These are phyloP conservation scores for Ceratobasidium sp. DNA, from an alignment of 1,284 basidiomycete species.

Conservation along the genomic window DNA sequence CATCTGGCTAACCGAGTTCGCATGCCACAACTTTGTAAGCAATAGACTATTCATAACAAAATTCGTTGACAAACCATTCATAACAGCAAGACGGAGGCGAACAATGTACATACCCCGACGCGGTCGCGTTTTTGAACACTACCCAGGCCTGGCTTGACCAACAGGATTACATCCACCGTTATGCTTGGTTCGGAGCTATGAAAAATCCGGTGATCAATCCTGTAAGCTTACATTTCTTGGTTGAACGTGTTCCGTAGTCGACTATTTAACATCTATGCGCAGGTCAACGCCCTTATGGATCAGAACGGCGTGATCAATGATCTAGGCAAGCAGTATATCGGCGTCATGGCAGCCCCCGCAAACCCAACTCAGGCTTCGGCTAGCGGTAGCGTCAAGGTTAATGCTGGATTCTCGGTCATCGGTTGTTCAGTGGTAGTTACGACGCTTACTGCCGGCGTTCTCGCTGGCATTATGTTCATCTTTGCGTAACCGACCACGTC, in stretches of 20 bases:
- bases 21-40: constrained; percentile 64
- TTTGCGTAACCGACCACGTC: neutral
- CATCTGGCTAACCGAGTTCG: constrained; percentile 79
- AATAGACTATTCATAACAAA: neutral
- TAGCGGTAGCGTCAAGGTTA: constrained; percentile 13
- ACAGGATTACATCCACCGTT: constrained; percentile 63
- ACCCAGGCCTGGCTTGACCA: constrained; percentile 62
- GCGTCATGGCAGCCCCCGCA: constrained; percentile 14
- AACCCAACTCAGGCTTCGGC: constrained; percentile 24
- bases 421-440: neutral
- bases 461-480: neutral
- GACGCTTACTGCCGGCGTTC: constrained; percentile 1
- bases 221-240: neutral
- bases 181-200: constrained; percentile 63
- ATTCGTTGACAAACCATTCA: neutral
- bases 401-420: neutral
- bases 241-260: too few species aligned
- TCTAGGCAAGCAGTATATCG: constrained; percentile 46
- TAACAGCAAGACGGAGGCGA: constrained; percentile 47
- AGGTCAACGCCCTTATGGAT: constrained; percentile 46
- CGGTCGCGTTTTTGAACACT: constrained; percentile 60
- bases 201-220: constrained; percentile 43
- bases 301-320: constrained; percentile 37
- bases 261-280: neutral
- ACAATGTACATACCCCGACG: constrained; percentile 59